A percentile compares a stretch with the other conserved stretches of the same genome.
These are phyloP conservation scores for Trebouxia sp. DNA, from an alignment of 139 green algal species.

Conservation along the genomic window DNA sequence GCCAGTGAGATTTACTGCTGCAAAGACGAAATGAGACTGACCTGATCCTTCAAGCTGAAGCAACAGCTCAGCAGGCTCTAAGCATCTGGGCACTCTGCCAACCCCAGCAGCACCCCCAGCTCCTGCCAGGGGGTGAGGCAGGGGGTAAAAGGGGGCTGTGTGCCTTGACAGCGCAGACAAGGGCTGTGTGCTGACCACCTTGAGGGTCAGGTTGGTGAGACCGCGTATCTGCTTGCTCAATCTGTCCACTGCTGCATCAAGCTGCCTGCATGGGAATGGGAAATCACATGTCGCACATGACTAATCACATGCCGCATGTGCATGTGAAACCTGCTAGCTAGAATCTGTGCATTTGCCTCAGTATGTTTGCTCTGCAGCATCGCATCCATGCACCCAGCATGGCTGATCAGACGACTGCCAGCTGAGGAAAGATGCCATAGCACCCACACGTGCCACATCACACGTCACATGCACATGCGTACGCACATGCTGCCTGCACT, in stretches of 20 bases:
- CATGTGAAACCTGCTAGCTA: too few species aligned
- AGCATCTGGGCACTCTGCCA: constrained; percentile 50
- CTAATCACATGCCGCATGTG: too few species aligned
- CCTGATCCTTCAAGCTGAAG: constrained; percentile 81
- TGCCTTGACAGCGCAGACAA: constrained; percentile 54
- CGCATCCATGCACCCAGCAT: too few species aligned
- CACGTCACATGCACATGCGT: too few species aligned
- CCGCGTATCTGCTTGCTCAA: constrained; percentile 73
- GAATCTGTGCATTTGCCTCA: too few species aligned
- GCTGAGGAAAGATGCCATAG: too few species aligned
- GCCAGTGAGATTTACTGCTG: background rate
- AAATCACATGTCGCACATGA: too few species aligned
- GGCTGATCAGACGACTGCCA: too few species aligned
- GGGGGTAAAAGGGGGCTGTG: constrained; percentile 65
- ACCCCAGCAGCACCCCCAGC: background rate
- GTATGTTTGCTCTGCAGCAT: too few species aligned
- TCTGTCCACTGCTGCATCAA: constrained; percentile 62
- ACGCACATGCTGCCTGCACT: too few species aligned
- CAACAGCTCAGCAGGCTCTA: constrained; percentile 71
- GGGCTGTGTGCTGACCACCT: constrained; percentile 64
- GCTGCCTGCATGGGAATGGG: too few species aligned
- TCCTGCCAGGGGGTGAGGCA: constrained; percentile 67
- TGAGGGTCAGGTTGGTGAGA: constrained; percentile 55
- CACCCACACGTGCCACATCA: too few species aligned
- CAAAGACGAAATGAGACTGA: constrained; percentile 41